phyloP scores from a whole-genome alignment of 257 asterid genomes.

The Primulina tabacum region DNA sequence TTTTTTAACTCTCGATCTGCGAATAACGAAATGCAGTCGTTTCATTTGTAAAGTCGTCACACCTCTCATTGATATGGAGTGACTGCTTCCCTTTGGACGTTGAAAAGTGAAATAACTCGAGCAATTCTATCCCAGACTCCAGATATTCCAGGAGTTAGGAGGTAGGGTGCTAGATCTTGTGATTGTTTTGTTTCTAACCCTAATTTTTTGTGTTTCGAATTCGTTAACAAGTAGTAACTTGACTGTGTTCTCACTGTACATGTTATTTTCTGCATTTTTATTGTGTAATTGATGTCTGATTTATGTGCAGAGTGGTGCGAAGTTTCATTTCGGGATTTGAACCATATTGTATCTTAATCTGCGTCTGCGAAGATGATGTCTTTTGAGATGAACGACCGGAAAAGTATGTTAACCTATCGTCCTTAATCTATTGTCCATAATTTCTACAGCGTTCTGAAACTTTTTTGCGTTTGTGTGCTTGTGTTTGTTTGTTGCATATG shows the following conservation, averaged over 20 bases:
- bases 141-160: slow-evolving; percentile 14
- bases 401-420: slow-evolving; percentile 42
- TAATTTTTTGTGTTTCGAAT: not conserved
- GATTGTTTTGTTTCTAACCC: not conserved
- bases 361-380: slow-evolving; percentile 58
- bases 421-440: not conserved
- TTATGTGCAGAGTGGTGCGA: slow-evolving; percentile 24
- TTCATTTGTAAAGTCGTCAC: slow-evolving; percentile 29
- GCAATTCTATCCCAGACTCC: slow-evolving; percentile 19
- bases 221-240: not conserved
- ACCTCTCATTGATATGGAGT: slow-evolving; percentile 22
- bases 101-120: not conserved
- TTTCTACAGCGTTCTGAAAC: not conserved
- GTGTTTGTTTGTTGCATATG: not conserved
- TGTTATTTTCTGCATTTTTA: not conserved
- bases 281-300: slow-evolving; percentile 3
- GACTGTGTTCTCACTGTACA: not conserved
- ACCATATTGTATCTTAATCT: slow-evolving; percentile 26
- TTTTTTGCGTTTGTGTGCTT: not conserved
- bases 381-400: slow-evolving; percentile 86
- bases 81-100: slow-evolving; percentile 37
- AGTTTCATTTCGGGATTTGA: slow-evolving; percentile 20
- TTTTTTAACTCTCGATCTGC: too few relatives aligned
- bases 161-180: slow-evolving; percentile 30
- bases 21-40: slow-evolving; percentile 5